Base-by-base conservation (phyloP, 2,329 filamentous ascomycete species). In the Trichoderma koningii region DNA sequence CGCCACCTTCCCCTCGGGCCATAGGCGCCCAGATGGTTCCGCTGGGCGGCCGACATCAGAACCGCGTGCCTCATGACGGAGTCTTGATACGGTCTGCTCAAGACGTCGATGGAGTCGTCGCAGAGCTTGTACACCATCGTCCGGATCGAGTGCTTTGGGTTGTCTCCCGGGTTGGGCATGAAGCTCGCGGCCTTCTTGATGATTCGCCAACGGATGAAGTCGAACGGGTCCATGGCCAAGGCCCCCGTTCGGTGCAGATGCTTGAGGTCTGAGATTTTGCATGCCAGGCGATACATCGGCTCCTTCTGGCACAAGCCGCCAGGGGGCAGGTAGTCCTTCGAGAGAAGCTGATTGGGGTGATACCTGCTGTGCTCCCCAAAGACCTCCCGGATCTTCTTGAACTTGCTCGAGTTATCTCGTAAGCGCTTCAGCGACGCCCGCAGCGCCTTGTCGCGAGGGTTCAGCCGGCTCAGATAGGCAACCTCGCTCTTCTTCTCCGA, bases 151-250 rank as follows among this genome's bases (percentile, higher is more conserved):
- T 23, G 3, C 1, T n/a, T 65, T n/a, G 66, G 47, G 7, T 28
- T 68, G n/a, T 69, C 53, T 23, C 66, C 68, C 1, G 63, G 53
- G 17, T 15, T 62, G 12, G 5, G 45, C 28, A 19, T n/a, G 7
- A 12, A 67, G 60, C 19, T 59, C 9, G 65, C 41, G 3, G 48
- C 41, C 17, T 71, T 61, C 34, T 71, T 70, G 7, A 63, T 57
- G 7, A 76, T 67, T 21, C 76, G 70, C 76, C 76, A 79, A 19
- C 77, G 71, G 47, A 78, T 68, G 55, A 79, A 79, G 65, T 78
- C 74, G 63, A 72, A 76, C 0, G 77, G 74, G 7, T 76, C 72
- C 77, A 79, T 79, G 0, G 41, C 26, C 1, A 79, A 67, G 26
- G 75, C 63, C 5, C 70, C 66, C 6, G 55, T 66, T 1, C 66